Evolutionary conservation across 1,284 basidiomycete genomes (phyloP), one percentile per base, ranked within the genome.

Genomic region (Chondrostereum purpureum): DNA sequence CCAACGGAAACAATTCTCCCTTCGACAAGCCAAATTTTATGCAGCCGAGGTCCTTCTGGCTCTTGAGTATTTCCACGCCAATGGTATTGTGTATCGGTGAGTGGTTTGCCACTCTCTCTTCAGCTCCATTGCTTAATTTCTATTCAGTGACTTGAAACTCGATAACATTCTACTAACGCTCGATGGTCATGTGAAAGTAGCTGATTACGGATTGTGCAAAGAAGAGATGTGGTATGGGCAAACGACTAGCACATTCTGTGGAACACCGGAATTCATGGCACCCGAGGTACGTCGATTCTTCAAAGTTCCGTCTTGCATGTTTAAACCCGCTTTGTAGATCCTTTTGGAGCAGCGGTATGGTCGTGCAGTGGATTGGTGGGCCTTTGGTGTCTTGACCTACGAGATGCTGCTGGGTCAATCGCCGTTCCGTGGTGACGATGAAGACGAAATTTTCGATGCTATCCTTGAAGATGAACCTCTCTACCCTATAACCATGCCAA

Each of bases 361-460:
- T 10, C 88, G 93, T 37, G 96, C 96, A 4, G 96, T 99, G 42
- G 96, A 99, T 61, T 99, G 96, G 96, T 99, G 96, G 96, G 96
- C 96, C 5, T 99, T 99, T 61, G 96, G 96, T 53, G 95, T 99
- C 5, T 68, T 99, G 56, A 97, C 92, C 39, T 99, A 99, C 62
- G 96, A 99, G 68, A 99, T 99, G 96, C 70, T 99, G 45, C 76
- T 99, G 21, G 96, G 96, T 34, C 96, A 99, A 68, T 97, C 95
- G 12, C 96, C 96, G 2, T 99, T 99, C 84, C 85, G 95, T 43
- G 96, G 96, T 47, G 96, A 99, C 58, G 96, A 99, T 57, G 96
- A 99, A 64, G 96, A 99, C 62, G 96, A 99, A 73, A 99, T 99
- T 53, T 99, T 99, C 61, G 96, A 99, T 65, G 96, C 96, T 33